A percentile compares a stretch with the other conserved stretches of the same genome.
phyloP scores from a whole-genome alignment of 2,329 filamentous ascomycete genomes.

The Phialophora chinensis region DNA sequence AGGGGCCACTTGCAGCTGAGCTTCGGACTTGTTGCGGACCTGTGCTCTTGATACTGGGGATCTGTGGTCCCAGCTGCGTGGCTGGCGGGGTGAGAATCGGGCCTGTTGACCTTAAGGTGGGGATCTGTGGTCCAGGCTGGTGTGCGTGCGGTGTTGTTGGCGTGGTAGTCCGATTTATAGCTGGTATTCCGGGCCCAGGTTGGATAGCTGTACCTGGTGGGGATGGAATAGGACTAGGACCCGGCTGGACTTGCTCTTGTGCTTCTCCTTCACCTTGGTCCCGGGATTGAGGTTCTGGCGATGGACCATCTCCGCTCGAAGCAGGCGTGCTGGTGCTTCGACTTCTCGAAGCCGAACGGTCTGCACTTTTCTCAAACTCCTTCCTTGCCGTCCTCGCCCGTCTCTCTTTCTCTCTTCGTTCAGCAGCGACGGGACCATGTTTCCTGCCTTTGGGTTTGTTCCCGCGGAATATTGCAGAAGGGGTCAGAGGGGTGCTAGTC shows the following conservation, averaged over 20 bases:
- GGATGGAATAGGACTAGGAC: background rate
- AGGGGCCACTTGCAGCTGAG: background rate
- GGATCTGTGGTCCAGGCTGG: constrained; percentile 2
- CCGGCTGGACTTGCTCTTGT: background rate
- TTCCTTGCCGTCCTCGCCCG: constrained; percentile 11
- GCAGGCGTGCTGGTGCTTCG: constrained; percentile 11
- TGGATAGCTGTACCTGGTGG: background rate
- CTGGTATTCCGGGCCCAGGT: constrained; percentile 12
- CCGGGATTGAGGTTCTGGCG: background rate
- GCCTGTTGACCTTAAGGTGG: background rate
- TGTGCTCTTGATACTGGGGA: background rate
- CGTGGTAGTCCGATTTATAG: background rate
- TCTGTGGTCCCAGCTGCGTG: constrained; percentile 1
- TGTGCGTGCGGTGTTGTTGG: background rate
- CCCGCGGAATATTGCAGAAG: constrained; percentile 28
- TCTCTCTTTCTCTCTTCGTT: constrained; percentile 22
- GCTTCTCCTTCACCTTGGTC: background rate
- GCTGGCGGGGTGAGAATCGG: background rate
- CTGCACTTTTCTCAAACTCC: constrained; percentile 3
- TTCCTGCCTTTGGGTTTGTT: constrained; percentile 11
- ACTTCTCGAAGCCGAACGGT: constrained; percentile 21
- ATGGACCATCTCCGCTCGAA: background rate
- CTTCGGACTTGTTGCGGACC: background rate
- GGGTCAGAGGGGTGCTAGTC: constrained; percentile 5
- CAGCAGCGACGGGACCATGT: constrained; percentile 16